phyloP scores from a whole-genome alignment of 257 asterid genomes.

The Primulina huaijiensis region DNA sequence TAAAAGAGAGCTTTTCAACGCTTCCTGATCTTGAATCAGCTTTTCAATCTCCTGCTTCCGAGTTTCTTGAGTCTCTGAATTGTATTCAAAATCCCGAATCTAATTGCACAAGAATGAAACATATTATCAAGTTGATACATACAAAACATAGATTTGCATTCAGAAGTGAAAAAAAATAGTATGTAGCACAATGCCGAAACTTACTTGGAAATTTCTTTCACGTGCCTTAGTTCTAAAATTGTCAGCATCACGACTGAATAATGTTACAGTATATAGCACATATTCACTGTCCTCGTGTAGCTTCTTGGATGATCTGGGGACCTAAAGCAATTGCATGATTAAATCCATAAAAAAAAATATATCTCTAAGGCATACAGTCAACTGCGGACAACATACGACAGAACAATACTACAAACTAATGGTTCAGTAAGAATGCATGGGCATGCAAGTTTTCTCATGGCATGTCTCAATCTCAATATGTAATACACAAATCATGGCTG shows the following conservation, averaged over 20 bases:
- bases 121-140: slow-evolving; percentile 11
- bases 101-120: slow-evolving; percentile 31
- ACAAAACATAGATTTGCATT: background rate
- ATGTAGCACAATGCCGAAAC: slow-evolving; percentile 23
- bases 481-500: background rate
- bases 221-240: slow-evolving; percentile 89
- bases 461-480: slow-evolving; percentile 4
- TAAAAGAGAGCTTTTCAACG: slow-evolving; percentile 48
- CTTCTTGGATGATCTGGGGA: slow-evolving; percentile 93
- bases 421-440: slow-evolving; percentile 17
- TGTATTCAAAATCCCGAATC: slow-evolving; percentile 79
- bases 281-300: slow-evolving; percentile 84
- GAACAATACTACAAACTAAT: slow-evolving; percentile 1
- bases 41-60: slow-evolving; percentile 59
- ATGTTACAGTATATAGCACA: slow-evolving; percentile 71
- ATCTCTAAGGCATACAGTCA: slow-evolving; percentile 10
- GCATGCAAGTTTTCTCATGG: background rate
- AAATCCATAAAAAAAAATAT: slow-evolving; percentile 31
- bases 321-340: slow-evolving; percentile 42
- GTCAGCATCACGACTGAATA: slow-evolving; percentile 90
- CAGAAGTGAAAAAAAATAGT: slow-evolving; percentile 12
- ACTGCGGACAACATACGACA: background rate
- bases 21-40: slow-evolving; percentile 48
- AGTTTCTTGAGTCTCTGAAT: slow-evolving; percentile 73
- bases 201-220: slow-evolving; percentile 81